Base-by-base conservation (phyloP, 192 early-diverging fungal species). In the Coemansia sp. region DNA sequence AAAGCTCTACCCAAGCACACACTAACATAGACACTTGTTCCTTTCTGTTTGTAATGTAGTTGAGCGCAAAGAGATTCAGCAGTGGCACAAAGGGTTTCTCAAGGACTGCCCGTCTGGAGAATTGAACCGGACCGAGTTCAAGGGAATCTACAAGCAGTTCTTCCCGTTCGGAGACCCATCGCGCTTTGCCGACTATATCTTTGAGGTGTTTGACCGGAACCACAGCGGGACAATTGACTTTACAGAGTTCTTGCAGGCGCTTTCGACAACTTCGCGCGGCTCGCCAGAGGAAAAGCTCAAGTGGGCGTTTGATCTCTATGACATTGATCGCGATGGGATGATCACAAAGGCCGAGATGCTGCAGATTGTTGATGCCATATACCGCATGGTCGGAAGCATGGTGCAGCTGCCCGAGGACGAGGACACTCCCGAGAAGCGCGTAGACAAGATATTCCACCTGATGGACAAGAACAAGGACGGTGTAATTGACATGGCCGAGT, bases 121-220 rank as follows among this genome's bases (percentile, higher is more conserved):
- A 72, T 85, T 98, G 39, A 88, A 93, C 85, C 87, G 90, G 71
- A 80, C 88, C 4, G 91, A 95, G 67, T 96, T 98, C 68, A 90
- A 90, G 76, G 90, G 92, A 59, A 94, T 96, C 60, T 98, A 95
- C 84, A 95, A 96, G 79, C 91, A 93, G 67, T 96, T 93, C 74
- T 98, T 98, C 68, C 94, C 96, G n/a, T 96, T 98, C 76, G 96
- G 96, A 32, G 93, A 98, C 74, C 88, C 93, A 7, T 88, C 90
- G 48, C 85, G 86, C 48, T 98, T 94, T 81, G 92, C 96, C 9
- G 91, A 95, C 76, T 89, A 90, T 71, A 94, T 94, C 2, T 96
- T 98, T 74, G 87, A 93, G 71, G 90, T 95, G 46, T 93, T 98
- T 78, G 96, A 98, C 71, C 82, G 77, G 42, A 92, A 98, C 77